Evolutionary conservation across 768 basidiomycete species (phyloP), one percentile per base, ranked within the genome.

Genomic region (Flagelloscypha sp.): DNA sequence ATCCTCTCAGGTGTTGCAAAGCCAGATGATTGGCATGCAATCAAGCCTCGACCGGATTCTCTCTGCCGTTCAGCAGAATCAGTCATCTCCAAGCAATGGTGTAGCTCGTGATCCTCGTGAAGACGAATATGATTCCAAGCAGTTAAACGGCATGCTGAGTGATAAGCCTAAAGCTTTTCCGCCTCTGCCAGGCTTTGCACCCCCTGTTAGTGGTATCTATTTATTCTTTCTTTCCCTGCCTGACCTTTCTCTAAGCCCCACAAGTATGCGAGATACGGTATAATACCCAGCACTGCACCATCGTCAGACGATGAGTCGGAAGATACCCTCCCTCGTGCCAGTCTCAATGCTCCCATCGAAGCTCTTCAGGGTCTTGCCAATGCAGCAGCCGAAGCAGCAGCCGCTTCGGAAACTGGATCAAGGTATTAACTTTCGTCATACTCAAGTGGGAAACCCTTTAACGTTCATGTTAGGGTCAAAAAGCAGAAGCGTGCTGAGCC

Each of bases 1-100:
- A 42, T 24, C 27, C 30, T 30, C 35, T 18, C 43, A 86, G 85
- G 81, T 87, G 46, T 84, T 90, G 76, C 85, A 90, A 56, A 86
- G 84, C 59, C 87, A 89, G 55, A 88, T 90, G 84, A 89, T 90
- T 48, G 87, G 87, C 48, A 85, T 90, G 81, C 88, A 90, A 58
- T 83, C 85, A 5, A 83, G 86, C 17, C 57, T 90, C 44, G 87
- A 90, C 58, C 74, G 87, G 34, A 90, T 90, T 52, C 61, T 90
- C 36, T 62, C 70, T 29, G 79, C 74, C 2, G 65, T 89, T 38
- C 82, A 74, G n/a, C n/a, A 68, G 47, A 59, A 61, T 29, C 66
- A 65, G 39, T 15, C 53, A 41, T 35, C 42, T 37, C 44, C 53
- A 47, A 51, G 48, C 45, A 43, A 43, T 46, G 37, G 60, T 56